Evolutionary conservation across 495 filamentous ascomycete genomes (phyloP).

Genomic region (Penicillium ochrochloron): DNA sequence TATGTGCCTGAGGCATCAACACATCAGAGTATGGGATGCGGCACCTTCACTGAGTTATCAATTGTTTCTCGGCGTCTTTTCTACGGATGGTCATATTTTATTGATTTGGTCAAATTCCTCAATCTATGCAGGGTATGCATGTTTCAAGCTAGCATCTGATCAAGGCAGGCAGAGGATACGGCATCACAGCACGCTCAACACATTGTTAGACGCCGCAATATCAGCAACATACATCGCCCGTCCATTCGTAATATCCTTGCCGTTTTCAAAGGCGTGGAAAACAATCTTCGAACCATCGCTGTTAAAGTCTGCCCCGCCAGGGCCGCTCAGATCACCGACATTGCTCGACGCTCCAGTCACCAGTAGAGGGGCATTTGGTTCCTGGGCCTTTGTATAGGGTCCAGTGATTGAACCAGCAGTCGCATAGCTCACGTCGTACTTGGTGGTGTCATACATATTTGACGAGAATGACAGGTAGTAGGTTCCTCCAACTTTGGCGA

Average conservation of each 20-base stretch:
- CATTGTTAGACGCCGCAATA: slow-evolving; percentile 15
- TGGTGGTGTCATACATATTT: slow-evolving; percentile 52
- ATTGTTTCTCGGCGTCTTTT: too few relatives aligned
- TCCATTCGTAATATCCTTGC: slow-evolving; percentile 23
- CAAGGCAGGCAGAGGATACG: too few relatives aligned
- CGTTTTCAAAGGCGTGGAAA: slow-evolving; percentile 46
- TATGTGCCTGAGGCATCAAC: slow-evolving; percentile 17
- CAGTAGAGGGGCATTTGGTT: slow-evolving; percentile 41
- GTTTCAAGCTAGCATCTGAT: too few relatives aligned
- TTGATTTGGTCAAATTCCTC: too few relatives aligned
- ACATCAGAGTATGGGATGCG: neutral
- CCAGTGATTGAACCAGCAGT: slow-evolving; percentile 47
- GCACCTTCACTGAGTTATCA: neutral
- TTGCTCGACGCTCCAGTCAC: slow-evolving; percentile 42
- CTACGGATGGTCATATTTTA: too few relatives aligned
- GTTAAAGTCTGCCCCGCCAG: slow-evolving; percentile 52
- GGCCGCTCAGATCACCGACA: slow-evolving; percentile 44
- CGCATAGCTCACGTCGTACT: slow-evolving; percentile 59
- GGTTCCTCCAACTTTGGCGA: slow-evolving; percentile 50
- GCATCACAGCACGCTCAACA: slow-evolving; percentile 19
- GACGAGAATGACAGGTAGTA: slow-evolving; percentile 64
- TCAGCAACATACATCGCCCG: slow-evolving; percentile 28
- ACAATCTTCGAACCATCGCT: slow-evolving; percentile 45
- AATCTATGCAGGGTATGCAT: too few relatives aligned
- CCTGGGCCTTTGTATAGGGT: slow-evolving; percentile 44